Conservation (phyloP, 2,329 filamentous ascomycete species). For the Hymenoscyphus infarciens region DNA sequence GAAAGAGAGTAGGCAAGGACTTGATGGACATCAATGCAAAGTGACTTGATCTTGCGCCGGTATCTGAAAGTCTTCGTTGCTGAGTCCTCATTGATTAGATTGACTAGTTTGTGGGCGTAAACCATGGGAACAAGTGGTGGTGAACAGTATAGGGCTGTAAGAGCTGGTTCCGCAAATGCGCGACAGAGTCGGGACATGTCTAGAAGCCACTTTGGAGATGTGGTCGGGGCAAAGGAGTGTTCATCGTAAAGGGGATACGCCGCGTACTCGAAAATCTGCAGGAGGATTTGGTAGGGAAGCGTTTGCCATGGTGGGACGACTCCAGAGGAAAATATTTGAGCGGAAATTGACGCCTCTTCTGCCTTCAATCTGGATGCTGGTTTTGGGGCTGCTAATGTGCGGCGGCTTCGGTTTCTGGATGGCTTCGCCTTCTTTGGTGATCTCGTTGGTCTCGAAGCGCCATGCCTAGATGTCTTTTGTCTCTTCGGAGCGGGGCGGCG, state of each 20-base stretch:
- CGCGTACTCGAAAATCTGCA: conserved; percentile 67
- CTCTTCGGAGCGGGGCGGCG: conserved; percentile 20
- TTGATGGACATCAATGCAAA: conserved; percentile 37
- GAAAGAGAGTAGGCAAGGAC: conserved; percentile 52
- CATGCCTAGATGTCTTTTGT: conserved; percentile 16
- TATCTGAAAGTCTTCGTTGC: conserved; percentile 30
- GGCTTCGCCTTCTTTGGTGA: background rate
- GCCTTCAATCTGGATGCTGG: background rate
- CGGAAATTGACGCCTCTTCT: background rate
- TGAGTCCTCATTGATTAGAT: conserved; percentile 43
- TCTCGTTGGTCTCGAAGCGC: conserved; percentile 11
- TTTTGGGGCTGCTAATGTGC: background rate
- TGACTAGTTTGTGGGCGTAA: conserved; percentile 49
- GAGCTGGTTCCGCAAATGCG: conserved; percentile 66
- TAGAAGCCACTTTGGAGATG: conserved; percentile 59
- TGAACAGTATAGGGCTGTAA: conserved; percentile 67
- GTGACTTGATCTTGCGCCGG: conserved; percentile 32
- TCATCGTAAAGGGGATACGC: conserved; percentile 54
- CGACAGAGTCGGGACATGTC: conserved; percentile 60
- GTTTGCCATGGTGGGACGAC: conserved; percentile 54
- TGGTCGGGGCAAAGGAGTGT: conserved; percentile 41
- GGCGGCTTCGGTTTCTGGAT: background rate
- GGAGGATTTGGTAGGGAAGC: conserved; percentile 66
- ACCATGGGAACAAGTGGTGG: conserved; percentile 58
- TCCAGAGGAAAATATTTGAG: conserved; percentile 20